Evolutionary conservation across 441 rosid species (phyloP), one percentile per base, ranked within the genome.

Genomic region (Raphanus hybrid): DNA sequence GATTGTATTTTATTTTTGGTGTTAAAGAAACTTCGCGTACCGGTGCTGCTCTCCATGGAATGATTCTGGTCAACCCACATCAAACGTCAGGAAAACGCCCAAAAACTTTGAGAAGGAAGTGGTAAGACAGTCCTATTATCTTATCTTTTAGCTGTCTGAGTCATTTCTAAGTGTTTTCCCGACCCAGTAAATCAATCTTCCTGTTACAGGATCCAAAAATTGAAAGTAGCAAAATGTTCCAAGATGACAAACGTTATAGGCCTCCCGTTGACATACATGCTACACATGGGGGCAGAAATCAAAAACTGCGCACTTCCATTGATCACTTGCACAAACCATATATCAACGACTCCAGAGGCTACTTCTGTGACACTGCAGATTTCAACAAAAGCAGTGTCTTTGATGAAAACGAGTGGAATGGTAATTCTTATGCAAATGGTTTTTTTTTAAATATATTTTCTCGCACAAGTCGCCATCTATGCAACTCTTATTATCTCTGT

Each of bases 121-220:
- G 75, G 79, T 72, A 67, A 52, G 27, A 64, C 39, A 48, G 14
- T 73, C 45, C 54, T 20, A 23, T 41, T 55, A 45, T 67, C 61
- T 66, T 67, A 71, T 35, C 34, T 54, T 67, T 37, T 75, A 61
- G 32, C 52, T 66, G 57, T 39, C 63, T 39, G 43, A 12, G 70
- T 26, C 54, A 55, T 37, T 70, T 74, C 34, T 18, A 48, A 71
- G 18, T 72, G 74, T 57, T 75, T 67, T 35, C 45, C 61, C 23
- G 62, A 64, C 61, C 73, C 69, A 68, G 45, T 64, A 55, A 62
- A 54, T 43, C 65, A 52, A 59, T 80, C 71, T 82, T 54, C 58
- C 35, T 5, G 55, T 61, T 84, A 75, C 83, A 91, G 96, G 91
- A 89, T 57, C 75, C 77, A 20, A 64, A 84, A 65, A 81, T 86